Base-by-base conservation (phyloP, 192 early-diverging fungal genomes). In the Lobosporangium transversale region DNA sequence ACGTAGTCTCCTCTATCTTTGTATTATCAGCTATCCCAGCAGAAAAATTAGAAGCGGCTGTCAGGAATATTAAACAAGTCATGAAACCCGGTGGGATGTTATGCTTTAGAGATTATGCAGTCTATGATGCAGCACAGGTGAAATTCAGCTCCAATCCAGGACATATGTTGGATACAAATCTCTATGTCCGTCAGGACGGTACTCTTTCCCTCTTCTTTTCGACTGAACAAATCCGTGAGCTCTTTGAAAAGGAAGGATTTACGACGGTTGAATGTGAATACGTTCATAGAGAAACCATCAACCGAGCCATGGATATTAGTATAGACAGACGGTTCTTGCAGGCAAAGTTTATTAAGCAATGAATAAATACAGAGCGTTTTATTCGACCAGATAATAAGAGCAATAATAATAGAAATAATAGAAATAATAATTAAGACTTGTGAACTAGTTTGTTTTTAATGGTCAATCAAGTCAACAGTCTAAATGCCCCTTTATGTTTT, bases 161-260 rank as follows among this genome's bases (percentile, higher is more conserved):
- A 40, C 89, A 94, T 47, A 89, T 92, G 71, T 81, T 99, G 9
- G 91, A 96, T 26, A 92, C 94, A 29, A 97, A 98, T 76, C 84
- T 99, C 42, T 99, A 99, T 81, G 93, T 96, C 37, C 91, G 98
- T 26, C 96, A 97, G 57, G 98, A 99, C 83, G 94, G 95, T 11
- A 99, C 97, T 0, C 83, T 96, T 76, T 93, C 93, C 4, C 97
- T 95, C 66, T 98, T 98, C 79, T 98, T 98, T 76, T 89, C 90
- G 0, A 58, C 69, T 0, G 86, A 90, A 32, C 81, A 89, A 37
- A 70, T 93, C 31, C 81, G 70, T 33, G 67, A 73, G 8, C 50
- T 89, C 20, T 94, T 94, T 80, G 85, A 86, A 35, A 68, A 61
- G n/a, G 84, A 90, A 42, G 89, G 89, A 0, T 90, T 90, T 48